These are phyloP conservation scores for Candida morakotiae DNA, from an alignment of 805 yeast species.

Conservation along the genomic window DNA sequence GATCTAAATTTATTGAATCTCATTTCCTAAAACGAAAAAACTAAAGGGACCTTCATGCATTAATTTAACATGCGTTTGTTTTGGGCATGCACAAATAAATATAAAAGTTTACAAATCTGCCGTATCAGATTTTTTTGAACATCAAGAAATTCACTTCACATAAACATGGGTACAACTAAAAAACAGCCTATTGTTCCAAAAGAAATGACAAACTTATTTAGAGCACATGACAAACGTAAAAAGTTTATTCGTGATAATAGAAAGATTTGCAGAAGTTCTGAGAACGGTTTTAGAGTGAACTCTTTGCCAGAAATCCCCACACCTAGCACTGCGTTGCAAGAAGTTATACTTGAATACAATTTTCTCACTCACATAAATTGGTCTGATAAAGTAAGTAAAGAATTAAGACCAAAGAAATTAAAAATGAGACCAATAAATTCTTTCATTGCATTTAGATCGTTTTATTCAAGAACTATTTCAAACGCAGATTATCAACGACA, in stretches of 20 bases:
- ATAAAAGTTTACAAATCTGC: conserved; percentile 1
- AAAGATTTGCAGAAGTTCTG: background rate
- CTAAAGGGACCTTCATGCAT: conserved; percentile 2
- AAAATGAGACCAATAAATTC: conserved; percentile 19
- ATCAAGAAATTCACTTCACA: no score
- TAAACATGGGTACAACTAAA: conserved; percentile 2
- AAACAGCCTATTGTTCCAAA: conserved; percentile 2
- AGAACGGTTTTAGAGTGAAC: conserved; percentile 6
- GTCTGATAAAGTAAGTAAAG: conserved; percentile 2
- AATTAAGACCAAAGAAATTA: conserved; percentile 4
- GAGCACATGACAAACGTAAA: conserved; percentile 2
- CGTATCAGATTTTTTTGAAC: no score
- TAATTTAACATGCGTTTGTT: background rate
- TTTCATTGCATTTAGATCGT: conserved; percentile 27
- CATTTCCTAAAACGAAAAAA: background rate
- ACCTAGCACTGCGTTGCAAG: conserved; percentile 10
- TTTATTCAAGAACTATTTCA: conserved; percentile 19
- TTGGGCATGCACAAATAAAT: background rate
- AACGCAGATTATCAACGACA: conserved; percentile 18
- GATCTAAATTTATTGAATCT: background rate
- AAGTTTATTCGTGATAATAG: background rate
- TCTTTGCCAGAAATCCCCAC: conserved; percentile 13
- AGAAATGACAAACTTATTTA: conserved; percentile 2
- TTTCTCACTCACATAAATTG: conserved; percentile 3
- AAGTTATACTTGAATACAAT: conserved; percentile 10